Percentiles rank a stretch among this genome's conserved stretches.
Conservation (phyloP, 495 filamentous ascomycete species). For the Friedmanniomyces simplex region DNA sequence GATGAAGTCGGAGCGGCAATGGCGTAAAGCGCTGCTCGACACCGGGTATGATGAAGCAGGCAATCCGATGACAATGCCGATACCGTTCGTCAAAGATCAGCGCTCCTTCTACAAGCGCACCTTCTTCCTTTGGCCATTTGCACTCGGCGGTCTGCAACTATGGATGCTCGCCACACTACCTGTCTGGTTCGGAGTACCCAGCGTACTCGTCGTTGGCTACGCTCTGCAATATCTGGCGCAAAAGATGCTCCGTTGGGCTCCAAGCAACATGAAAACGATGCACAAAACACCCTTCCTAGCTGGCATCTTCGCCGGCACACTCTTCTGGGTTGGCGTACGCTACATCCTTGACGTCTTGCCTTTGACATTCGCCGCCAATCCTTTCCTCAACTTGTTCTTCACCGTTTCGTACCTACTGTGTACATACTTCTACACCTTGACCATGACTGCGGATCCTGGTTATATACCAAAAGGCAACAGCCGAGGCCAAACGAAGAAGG, state of each 20-base stretch:
- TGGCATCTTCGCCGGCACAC: slow-evolving; percentile 79
- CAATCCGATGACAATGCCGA: slow-evolving; percentile 51
- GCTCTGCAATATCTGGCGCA: slow-evolving; percentile 68
- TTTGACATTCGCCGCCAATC: slow-evolving; percentile 44
- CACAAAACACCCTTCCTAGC: slow-evolving; percentile 91
- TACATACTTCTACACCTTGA: slow-evolving; percentile 72
- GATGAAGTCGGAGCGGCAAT: slow-evolving; percentile 74
- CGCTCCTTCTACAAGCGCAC: slow-evolving; percentile 66
- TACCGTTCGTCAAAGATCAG: slow-evolving; percentile 53
- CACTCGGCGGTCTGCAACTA: slow-evolving; percentile 57
- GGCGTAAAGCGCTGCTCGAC: slow-evolving; percentile 75
- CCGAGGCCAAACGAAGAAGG: slow-evolving; percentile 73
- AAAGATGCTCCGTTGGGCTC: slow-evolving; percentile 67
- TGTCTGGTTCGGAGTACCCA: slow-evolving; percentile 63
- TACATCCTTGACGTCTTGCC: slow-evolving; percentile 68
- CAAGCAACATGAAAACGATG: slow-evolving; percentile 75
- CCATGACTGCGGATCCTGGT: slow-evolving; percentile 82
- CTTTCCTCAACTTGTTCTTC: slow-evolving; percentile 68
- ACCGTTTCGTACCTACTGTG: slow-evolving; percentile 51
- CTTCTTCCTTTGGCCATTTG: slow-evolving; percentile 82
- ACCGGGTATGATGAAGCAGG: slow-evolving; percentile 75
- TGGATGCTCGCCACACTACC: slow-evolving; percentile 63
- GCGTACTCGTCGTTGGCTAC: slow-evolving; percentile 54
- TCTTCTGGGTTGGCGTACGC: slow-evolving; percentile 71
- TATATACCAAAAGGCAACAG: slow-evolving; percentile 89